phyloP scores from a whole-genome alignment of 331 rosid genomes.

The Cydonia oblonga region DNA sequence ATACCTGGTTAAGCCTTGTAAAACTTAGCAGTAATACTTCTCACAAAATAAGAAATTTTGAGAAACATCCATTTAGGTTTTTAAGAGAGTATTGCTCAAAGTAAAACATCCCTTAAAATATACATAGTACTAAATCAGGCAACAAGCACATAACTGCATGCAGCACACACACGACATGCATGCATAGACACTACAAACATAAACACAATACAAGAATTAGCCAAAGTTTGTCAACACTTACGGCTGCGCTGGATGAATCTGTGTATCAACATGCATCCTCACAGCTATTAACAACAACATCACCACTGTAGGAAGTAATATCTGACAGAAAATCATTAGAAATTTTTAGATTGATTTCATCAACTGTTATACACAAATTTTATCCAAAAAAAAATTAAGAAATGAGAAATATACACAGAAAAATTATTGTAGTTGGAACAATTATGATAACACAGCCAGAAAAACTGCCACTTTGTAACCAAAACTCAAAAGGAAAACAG shows the following conservation, averaged over 20 bases:
- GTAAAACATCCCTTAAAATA: not conserved
- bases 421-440: not conserved
- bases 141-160: not conserved
- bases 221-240: conserved; percentile 27
- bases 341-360: conserved; percentile 7
- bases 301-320: conserved; percentile 84
- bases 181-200: not conserved
- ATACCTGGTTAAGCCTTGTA: conserved; percentile 53
- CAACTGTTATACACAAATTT: not conserved
- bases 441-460: not conserved
- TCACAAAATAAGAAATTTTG: not conserved
- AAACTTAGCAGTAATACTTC: conserved; percentile 7
- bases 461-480: not conserved
- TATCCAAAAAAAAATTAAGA: not conserved
- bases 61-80: not conserved
- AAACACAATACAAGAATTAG: not conserved
- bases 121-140: not conserved
- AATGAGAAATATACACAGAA: not conserved
- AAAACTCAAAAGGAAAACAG: not conserved
- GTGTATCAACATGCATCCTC: conserved; percentile 77
- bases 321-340: conserved; percentile 36
- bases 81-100: not conserved
- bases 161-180: not conserved
- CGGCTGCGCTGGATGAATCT: conserved; percentile 82
- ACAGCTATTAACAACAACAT: conserved; percentile 70